Evolutionary conservation across 2,329 filamentous ascomycete species (phyloP).

Genomic region (Mycosphaerella sp.): DNA sequence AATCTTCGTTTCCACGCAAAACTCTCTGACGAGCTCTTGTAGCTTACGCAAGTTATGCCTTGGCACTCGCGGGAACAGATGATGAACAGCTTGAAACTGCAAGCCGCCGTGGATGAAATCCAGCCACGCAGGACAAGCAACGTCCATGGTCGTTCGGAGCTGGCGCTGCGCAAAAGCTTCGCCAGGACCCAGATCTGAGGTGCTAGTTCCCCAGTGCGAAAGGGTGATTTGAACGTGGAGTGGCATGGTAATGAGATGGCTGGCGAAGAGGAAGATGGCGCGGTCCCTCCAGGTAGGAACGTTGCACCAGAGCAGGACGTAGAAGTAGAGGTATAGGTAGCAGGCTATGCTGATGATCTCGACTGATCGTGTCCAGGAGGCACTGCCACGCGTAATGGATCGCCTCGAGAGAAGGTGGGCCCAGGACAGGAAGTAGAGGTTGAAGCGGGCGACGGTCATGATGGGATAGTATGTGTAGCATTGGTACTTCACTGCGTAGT

Average conservation of each 20-base stretch:
- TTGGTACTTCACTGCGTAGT: background rate
- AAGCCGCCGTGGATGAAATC: slow-evolving; percentile 1
- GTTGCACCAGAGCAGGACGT: background rate
- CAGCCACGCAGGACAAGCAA: background rate
- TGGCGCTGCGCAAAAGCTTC: background rate
- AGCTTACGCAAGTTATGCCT: background rate
- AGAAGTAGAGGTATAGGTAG: background rate
- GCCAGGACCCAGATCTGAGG: background rate
- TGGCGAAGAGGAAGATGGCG: background rate
- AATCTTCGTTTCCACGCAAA: background rate
- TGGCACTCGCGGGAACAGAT: background rate
- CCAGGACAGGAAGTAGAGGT: slow-evolving; percentile 1
- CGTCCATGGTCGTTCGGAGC: background rate
- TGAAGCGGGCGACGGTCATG: background rate
- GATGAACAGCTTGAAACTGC: background rate
- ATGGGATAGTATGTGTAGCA: background rate
- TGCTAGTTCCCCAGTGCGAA: background rate
- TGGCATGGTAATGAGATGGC: slow-evolving; percentile 1
- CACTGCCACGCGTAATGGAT: background rate
- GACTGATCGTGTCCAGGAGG: background rate
- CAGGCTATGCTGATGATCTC: background rate
- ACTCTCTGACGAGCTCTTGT: background rate
- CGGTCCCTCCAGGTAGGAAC: background rate
- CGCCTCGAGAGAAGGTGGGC: background rate
- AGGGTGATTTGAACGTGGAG: background rate